Evolutionary conservation across 257 asterid genomes (phyloP).

Genomic region (Solanum chilense): DNA sequence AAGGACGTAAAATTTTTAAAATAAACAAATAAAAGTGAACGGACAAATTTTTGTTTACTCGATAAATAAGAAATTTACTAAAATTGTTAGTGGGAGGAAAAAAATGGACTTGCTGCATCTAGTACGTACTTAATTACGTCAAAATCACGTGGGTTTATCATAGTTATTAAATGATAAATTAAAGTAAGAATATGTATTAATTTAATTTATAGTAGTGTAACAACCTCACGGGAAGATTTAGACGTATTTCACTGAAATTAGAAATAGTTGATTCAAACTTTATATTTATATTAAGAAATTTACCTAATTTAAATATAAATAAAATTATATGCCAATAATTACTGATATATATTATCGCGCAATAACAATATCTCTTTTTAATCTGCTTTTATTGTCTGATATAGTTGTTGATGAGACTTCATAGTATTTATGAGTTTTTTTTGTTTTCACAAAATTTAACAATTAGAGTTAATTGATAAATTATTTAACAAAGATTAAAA

Average conservation of each 20-base stretch:
- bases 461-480: no score
- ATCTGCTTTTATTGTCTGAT: neutral
- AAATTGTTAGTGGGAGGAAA: neutral
- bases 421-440: neutral
- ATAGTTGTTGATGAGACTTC: no score
- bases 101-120: neutral
- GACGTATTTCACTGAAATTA: neutral
- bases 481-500: neutral
- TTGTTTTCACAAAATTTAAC: neutral
- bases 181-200: neutral
- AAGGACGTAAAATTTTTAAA: rapidly evolving
- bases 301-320: no score
- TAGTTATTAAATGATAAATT: neutral
- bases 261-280: neutral
- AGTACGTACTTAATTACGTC: neutral
- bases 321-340: no score
- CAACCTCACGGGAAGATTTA: neutral
- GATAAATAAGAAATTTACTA: neutral
- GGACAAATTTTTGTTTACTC: neutral
- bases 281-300: no score
- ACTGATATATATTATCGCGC: no score
- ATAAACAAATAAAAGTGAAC: no score
- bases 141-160: neutral
- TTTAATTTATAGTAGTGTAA: neutral
- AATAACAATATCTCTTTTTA: no score